Evolutionary conservation across 1,284 basidiomycete genomes (phyloP), one percentile per base, ranked within the genome.

Genomic region (Irpex sp.): DNA sequence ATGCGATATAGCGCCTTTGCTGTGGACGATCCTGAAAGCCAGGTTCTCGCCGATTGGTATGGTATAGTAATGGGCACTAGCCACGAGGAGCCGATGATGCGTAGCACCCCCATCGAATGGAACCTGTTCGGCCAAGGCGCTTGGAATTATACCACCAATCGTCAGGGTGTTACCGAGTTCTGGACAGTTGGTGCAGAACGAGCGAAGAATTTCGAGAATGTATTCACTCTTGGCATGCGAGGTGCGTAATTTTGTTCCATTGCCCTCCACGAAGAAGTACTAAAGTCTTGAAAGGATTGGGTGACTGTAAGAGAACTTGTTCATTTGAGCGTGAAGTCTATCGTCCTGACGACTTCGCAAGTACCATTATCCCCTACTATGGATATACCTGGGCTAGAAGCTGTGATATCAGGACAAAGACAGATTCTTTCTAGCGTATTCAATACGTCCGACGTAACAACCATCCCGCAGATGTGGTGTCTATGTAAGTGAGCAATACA

Each of bases 11-110:
- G 85, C 64, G 85, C 87, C 40, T 92, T 92, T 67, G 82, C 78
- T 17, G 77, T 88, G n/a, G 89, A 92, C 66, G 89, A 91, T 64
- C 70, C 79, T 1, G 78, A 81, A 26, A 92, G 91, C 66, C 87
- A 88, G 69, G 78, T 78, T 26, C 76, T 87, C 7, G 90, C 89
- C 0, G 83, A 91, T 66, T 79, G 78, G 63, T 89, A 85, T 73
- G 89, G 89, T 19, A 80, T 91, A 58, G 87, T 87, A 19, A 91
- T 90, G 85, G 87, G 82, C 38, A 88, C 85, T n/a, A 86, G 84
- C 70, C 86, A 88, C 68, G 82, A 88, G 72, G 85, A 88, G 69
- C 86, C 86, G 4, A 85, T 87, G 81, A 84, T 84, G 82, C 83
- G 85, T 44, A 82, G 84, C 21, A 83, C 81, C 2, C 86, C 85